These are phyloP conservation scores for Plasmodium cynomolgi DNA, from an alignment of 169 alveolate genomes.

Conservation along the genomic window DNA sequence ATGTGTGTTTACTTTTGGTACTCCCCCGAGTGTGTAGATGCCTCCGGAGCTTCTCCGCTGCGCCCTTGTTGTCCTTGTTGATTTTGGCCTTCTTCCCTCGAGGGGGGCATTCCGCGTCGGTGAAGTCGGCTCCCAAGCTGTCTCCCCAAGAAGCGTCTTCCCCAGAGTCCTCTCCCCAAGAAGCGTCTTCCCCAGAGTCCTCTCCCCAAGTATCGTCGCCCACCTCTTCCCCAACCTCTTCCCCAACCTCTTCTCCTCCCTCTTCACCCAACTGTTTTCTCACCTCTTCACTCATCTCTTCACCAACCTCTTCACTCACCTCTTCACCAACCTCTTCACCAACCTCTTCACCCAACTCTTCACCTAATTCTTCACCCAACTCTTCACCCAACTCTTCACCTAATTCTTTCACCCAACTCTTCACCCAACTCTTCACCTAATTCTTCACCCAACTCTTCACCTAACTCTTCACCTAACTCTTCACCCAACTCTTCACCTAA, in stretches of 20 bases:
- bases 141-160: background rate
- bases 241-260: background rate
- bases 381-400: background rate
- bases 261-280: background rate
- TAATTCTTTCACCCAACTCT: background rate
- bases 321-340: background rate
- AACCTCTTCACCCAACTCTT: background rate
- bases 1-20: constrained; percentile 5
- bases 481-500: background rate
- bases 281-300: background rate
- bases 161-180: background rate
- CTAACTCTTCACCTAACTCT: background rate
- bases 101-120: background rate
- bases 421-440: background rate
- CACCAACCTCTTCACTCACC: background rate
- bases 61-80: background rate
- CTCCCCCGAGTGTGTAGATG: background rate
- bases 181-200: too few species aligned
- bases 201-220: background rate
- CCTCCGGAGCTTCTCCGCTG: constrained; percentile 3
- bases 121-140: background rate
- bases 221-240: background rate
- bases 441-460: background rate
- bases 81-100: constrained; percentile 23
- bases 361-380: background rate